Evolutionary conservation across 148 eudicot species (phyloP).

Genomic region (Polygonum maritimum): DNA sequence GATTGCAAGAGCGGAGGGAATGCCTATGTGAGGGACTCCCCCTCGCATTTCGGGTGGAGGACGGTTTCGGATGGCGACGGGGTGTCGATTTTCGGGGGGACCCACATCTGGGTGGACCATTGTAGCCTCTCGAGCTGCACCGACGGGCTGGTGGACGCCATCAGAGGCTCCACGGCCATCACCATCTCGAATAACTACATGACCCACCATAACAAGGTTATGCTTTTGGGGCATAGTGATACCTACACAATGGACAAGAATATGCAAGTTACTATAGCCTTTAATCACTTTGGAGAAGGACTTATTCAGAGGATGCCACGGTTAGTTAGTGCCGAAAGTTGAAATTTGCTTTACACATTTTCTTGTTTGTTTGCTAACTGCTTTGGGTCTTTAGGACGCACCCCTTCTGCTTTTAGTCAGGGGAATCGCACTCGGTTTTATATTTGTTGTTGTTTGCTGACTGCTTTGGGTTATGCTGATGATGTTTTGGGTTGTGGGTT

Average conservation of each 20-base stretch:
- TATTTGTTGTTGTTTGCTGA: no score
- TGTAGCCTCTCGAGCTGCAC: constrained; percentile 41
- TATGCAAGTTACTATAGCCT: constrained; percentile 48
- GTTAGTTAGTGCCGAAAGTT: constrained; percentile 9
- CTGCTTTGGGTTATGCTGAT: no score
- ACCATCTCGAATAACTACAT: constrained; percentile 52
- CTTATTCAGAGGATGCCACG: constrained; percentile 57
- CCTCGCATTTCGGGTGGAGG: constrained; percentile 50
- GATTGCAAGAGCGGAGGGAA: constrained; percentile 54
- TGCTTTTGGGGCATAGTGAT: constrained; percentile 57
- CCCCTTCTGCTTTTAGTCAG: no score
- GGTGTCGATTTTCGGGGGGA: constrained; percentile 48
- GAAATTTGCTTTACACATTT: no score
- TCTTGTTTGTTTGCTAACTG: no score
- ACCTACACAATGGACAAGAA: constrained; percentile 31
- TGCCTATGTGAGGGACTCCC: constrained; percentile 43
- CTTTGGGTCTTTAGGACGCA: no score
- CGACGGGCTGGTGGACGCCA: constrained; percentile 53
- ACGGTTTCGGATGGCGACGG: constrained; percentile 56
- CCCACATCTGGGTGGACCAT: constrained; percentile 61
- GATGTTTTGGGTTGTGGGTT: background rate
- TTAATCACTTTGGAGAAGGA: constrained; percentile 46
- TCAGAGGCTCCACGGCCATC: constrained; percentile 48
- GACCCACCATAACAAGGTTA: constrained; percentile 56
- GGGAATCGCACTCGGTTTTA: no score